Base-by-base conservation (phyloP, 129 eudicot genomes). In the Arctium minus region DNA sequence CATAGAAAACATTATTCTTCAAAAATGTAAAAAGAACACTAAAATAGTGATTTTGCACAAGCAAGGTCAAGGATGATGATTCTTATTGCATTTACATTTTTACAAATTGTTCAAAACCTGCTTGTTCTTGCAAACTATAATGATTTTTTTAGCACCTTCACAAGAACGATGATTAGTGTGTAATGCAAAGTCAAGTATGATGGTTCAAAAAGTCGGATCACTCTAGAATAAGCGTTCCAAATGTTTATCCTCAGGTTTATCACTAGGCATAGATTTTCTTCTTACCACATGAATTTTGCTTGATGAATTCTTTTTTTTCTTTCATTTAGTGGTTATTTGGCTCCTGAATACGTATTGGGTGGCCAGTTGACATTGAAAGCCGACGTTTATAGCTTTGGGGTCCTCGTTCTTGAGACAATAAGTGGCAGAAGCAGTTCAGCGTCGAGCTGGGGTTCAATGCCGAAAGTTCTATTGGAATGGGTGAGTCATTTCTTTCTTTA, bases 331-430 rank as follows among this genome's bases (percentile, higher is more conserved):
- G 99, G 97, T 80, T 96, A 96, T 83, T 85, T 96, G 84, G 99
- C 99, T 50, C 99, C 99, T 30, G 99, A 96, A 82, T 96, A 96
- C 83, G 98, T 77, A 72, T 85, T 90, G 86, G 97, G 97, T 50
- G 97, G 98, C 9, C 97, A 90, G 78, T 82, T 96, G 70, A 96
- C 99, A 12, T 46, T 81, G 88, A 96, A 90, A 87, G 99, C 97
- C 6, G 99, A 96, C 36, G 94, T 96, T 6, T 96, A 91, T 81
- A 96, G 99, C 95, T 96, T 93, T 85, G 99, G 99, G 65, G 92
- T 96, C 11, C 91, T 96, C 30, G n/a, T 91, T 53, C 98, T 96
- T 46, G 98, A 96, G 86, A 74, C 87, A 1, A 74, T 93, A 79
- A 95, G 94, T 60, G 97, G 99, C 73, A 85, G 86, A 78, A 88